Conservation (phyloP, 106 monocot genomes). For the Dactylorhiza incarnata region DNA sequence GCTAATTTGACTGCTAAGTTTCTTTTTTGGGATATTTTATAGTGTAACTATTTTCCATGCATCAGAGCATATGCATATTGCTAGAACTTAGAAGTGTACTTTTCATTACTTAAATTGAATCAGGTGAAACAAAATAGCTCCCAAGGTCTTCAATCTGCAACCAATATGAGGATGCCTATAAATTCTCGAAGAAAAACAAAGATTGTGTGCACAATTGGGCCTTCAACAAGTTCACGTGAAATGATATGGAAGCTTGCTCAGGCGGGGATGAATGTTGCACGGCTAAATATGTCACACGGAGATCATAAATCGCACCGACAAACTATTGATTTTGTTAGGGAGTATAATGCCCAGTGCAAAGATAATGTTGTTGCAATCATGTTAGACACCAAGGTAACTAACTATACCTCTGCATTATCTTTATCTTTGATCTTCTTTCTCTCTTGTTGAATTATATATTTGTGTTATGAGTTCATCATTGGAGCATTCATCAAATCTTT, state of each 20-base stretch:
- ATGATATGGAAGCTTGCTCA: conserved; percentile 72
- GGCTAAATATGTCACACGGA: conserved; percentile 74
- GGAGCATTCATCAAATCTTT: background rate
- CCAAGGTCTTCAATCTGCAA: conserved; percentile 1
- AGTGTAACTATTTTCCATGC: background rate
- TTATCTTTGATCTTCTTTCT: background rate
- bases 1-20: background rate
- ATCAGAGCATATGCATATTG: background rate
- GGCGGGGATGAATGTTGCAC: conserved; percentile 65
- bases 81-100: background rate
- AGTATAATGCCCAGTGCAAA: conserved; percentile 47
- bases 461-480: background rate
- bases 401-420: background rate
- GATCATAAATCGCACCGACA: conserved; percentile 50
- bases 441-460: background rate
- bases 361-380: conserved; percentile 16
- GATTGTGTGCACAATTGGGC: conserved; percentile 54
- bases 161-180: conserved; percentile 3
- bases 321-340: conserved; percentile 59
- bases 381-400: conserved; percentile 18
- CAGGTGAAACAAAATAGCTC: background rate
- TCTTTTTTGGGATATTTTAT: background rate
- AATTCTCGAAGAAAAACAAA: conserved; percentile 46
- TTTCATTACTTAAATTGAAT: background rate
- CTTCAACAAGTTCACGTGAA: conserved; percentile 35